These are phyloP conservation scores for Fusarium odoratissimum DNA, from an alignment of 2,329 filamentous ascomycete genomes.

Conservation along the genomic window DNA sequence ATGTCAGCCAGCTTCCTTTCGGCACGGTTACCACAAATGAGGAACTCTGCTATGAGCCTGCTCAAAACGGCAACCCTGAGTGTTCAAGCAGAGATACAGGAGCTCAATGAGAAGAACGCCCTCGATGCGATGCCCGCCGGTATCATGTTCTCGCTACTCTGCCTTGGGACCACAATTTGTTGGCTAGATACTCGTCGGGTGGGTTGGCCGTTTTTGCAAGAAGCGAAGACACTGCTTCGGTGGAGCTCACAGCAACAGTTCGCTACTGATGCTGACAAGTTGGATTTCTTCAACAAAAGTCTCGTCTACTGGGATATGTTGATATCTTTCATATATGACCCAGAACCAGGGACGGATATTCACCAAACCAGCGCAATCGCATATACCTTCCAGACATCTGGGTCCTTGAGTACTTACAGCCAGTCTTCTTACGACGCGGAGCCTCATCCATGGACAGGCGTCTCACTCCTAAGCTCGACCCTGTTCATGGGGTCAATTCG, in stretches of 20 bases:
- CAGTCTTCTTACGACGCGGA: not conserved
- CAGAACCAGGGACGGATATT: fast-evolving
- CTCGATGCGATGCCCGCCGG: fast-evolving
- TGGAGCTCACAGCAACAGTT: not conserved
- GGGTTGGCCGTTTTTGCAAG: not conserved
- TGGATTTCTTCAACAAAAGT: not conserved
- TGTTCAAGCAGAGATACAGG: not conserved
- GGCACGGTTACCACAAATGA: not conserved
- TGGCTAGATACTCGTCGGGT: not conserved
- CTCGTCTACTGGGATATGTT: not conserved
- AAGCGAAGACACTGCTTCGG: not conserved
- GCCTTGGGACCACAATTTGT: not conserved
- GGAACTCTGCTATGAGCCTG: not conserved
- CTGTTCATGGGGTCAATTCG: not conserved
- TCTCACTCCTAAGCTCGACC: not conserved
- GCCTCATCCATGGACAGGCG: not conserved
- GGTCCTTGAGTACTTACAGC: fast-evolving
- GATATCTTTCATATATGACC: not conserved
- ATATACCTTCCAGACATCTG: fast-evolving
- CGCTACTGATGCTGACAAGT: fast-evolving
- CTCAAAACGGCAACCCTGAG: not conserved
- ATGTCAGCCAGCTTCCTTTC: not conserved
- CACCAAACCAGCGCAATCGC: not conserved
- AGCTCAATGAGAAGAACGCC: not conserved
- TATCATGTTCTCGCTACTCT: not conserved